Conservation (phyloP, 345 rosid genomes). For the Cardiospermum halicacabum region DNA sequence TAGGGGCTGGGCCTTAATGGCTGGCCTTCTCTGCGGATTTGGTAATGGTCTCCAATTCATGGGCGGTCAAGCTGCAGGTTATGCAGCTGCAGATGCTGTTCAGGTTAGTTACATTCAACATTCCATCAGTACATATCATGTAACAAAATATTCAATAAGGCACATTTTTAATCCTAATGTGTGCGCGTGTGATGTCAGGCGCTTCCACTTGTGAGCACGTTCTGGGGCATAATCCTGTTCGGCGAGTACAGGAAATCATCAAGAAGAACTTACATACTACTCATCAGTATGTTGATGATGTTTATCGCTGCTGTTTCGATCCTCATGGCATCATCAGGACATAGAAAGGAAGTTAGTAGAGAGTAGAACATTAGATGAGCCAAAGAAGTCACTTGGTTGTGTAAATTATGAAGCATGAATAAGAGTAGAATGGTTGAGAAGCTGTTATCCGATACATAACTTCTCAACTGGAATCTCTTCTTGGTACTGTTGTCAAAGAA, state of each 20-base stretch:
- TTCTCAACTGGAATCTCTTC: too few species aligned
- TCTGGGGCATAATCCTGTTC: conserved; percentile 76
- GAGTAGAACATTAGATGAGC: too few species aligned
- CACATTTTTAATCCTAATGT: background rate
- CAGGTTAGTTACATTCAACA: conserved; percentile 38
- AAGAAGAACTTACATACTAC: conserved; percentile 53
- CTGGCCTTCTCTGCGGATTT: conserved; percentile 76
- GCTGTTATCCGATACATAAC: too few species aligned
- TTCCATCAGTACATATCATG: background rate
- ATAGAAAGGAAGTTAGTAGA: conserved; percentile 51
- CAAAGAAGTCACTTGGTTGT: too few species aligned
- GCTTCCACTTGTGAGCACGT: conserved; percentile 86
- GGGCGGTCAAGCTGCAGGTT: conserved; percentile 92
- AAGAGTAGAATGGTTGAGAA: too few species aligned
- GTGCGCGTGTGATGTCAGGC: conserved; percentile 48
- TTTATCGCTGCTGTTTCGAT: conserved; percentile 66
- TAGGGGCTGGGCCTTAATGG: conserved; percentile 75
- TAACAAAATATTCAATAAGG: background rate
- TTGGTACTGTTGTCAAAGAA: too few species aligned
- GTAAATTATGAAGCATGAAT: too few species aligned
- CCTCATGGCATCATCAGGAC: conserved; percentile 83
- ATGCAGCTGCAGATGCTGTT: conserved; percentile 86
- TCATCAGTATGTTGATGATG: conserved; percentile 64
- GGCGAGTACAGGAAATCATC: conserved; percentile 86
- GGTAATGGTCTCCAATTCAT: conserved; percentile 86